phyloP scores from a whole-genome alignment of 768 basidiomycete genomes.

The Termitomyces sp. region DNA sequence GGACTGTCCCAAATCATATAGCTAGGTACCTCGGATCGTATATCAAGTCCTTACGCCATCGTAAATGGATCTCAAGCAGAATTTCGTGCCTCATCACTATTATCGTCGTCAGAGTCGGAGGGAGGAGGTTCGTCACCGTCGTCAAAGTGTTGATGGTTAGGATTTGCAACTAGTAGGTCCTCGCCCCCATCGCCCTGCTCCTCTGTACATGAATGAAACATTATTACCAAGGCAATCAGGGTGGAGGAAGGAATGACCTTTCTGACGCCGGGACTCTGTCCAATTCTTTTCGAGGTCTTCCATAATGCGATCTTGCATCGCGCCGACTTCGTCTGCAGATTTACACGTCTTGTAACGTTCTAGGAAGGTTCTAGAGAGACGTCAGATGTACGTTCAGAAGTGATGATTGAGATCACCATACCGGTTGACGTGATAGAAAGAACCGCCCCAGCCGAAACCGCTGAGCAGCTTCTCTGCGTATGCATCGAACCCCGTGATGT shows the following conservation, averaged over 20 bases:
- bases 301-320: conserved; percentile 66
- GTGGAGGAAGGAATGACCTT: conserved; percentile 33
- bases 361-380: conserved; percentile 50
- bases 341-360: conserved; percentile 74
- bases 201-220: conserved; percentile 10
- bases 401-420: conserved; percentile 25
- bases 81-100: background rate
- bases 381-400: background rate
- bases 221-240: background rate
- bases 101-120: conserved; percentile 15
- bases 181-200: conserved; percentile 31
- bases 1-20: too few species aligned
- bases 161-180: conserved; percentile 67
- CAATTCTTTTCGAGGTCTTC: conserved; percentile 64
- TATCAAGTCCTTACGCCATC: background rate
- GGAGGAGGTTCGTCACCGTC: conserved; percentile 12
- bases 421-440: conserved; percentile 87
- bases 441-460: conserved; percentile 88
- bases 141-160: conserved; percentile 45
- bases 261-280: conserved; percentile 47
- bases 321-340: conserved; percentile 52
- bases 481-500: conserved; percentile 81
- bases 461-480: conserved; percentile 77
- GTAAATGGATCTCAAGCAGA: too few species aligned
- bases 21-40: background rate